Conservation (phyloP, 768 basidiomycete species). For the Serendipita indica region DNA sequence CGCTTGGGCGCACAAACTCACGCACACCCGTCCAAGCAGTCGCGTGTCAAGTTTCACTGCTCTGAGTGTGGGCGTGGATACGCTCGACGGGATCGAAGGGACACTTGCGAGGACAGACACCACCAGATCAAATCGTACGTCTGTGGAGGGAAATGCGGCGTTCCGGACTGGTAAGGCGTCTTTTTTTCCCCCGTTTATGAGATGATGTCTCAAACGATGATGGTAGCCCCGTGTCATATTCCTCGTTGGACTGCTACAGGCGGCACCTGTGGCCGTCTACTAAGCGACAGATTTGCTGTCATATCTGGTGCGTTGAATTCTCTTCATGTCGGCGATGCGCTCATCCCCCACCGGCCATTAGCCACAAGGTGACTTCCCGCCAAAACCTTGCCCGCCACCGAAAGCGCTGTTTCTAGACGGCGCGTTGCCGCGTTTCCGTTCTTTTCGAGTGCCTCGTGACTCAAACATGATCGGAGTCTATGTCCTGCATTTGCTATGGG, state of each 20-base stretch:
- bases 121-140: not conserved
- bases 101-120: not conserved
- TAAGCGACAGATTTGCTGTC: not conserved
- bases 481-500: not conserved
- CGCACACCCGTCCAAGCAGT: no score
- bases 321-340: not conserved
- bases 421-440: not conserved
- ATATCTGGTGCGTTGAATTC: not conserved
- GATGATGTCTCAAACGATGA: not conserved
- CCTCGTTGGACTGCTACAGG: not conserved
- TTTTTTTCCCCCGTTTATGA: not conserved
- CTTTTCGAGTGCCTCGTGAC: not conserved
- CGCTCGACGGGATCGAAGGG: not conserved
- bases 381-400: not conserved
- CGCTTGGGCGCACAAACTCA: no score
- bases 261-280: not conserved
- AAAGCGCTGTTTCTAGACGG: not conserved
- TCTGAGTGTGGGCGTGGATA: no score
- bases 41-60: no score
- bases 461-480: not conserved
- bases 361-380: not conserved
- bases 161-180: not conserved
- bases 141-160: not conserved
- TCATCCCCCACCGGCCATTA: not conserved
- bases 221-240: not conserved